Evolutionary conservation across 2,329 filamentous ascomycete species (phyloP), one percentile per base, ranked within the genome.

Genomic region (Fusarium guadeloupense): DNA sequence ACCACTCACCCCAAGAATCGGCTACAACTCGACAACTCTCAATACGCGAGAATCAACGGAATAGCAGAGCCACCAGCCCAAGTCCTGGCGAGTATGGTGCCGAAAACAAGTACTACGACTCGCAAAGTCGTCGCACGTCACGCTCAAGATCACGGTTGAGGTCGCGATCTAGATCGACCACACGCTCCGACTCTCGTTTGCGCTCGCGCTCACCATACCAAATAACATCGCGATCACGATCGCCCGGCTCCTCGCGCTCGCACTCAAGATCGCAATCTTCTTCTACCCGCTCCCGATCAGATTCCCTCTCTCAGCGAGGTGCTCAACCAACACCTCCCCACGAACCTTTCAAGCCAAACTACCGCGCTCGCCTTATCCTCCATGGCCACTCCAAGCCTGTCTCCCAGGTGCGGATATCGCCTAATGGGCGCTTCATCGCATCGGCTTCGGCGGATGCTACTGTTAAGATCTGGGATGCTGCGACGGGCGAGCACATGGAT

Each of bases 401-500:
- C 2, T 90, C 93, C 3, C 88, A 92, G 48, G 92, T 96, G 42
- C 90, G 91, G 68, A 96, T 97, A 76, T 97, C 93, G 2, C 95
- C 94, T 1, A 89, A 97, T 76, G 92, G 93, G 6, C 85, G 85
- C 26, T 95, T 91, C 87, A 91, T 99, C 64, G 95, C 95, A 17
- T 95, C 90, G 61, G 90, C 89, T 46, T 96, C 92, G 28, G 92
- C 94, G 17, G 95, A 99, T 77, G 90, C 87, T 49, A 95, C 92
- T 8, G 85, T 97, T 72, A 96, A 95, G 76, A 88, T 98, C 55
- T 99, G 95, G 93, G 87, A 93, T 72, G 88, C 91, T 1, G 75
- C 77, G 1, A 93, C 90, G 0, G 94, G 93, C 41, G 84, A 83
- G 51, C 88, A 95, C 59, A 86, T 94, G 73, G 91, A 97, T 70